phyloP scores from a whole-genome alignment of 2,329 filamentous ascomycete species.

The Fusarium equiseti region DNA sequence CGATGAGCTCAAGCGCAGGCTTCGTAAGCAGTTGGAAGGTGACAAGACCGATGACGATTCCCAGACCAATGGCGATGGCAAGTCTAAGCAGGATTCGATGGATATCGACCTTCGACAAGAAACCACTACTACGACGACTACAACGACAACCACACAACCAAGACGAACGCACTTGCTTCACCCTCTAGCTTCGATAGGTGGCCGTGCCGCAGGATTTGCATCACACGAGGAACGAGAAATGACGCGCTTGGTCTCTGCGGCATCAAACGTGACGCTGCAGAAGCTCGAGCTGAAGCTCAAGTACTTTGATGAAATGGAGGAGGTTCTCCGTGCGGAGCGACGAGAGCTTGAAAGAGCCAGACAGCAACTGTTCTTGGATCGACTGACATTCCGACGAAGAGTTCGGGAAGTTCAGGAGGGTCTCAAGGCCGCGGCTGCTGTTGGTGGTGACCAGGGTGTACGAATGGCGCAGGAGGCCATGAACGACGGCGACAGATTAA shows the following conservation, averaged over 20 bases:
- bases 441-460: conserved; percentile 63
- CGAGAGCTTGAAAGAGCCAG: conserved; percentile 91
- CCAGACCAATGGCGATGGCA: conserved; percentile 70
- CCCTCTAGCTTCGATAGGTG: conserved; percentile 86
- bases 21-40: conserved; percentile 81
- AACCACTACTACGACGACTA: conserved; percentile 65
- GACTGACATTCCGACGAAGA: conserved; percentile 88
- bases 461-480: conserved; percentile 61
- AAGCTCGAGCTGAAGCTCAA: conserved; percentile 96
- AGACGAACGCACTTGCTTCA: conserved; percentile 70
- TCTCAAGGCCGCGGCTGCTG: conserved; percentile 67
- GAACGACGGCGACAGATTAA: conserved; percentile 64
- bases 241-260: conserved; percentile 90
- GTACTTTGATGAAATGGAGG: conserved; percentile 97
- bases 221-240: conserved; percentile 98
- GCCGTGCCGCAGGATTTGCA: conserved; percentile 86
- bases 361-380: conserved; percentile 93
- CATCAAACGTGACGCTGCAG: conserved; percentile 92
- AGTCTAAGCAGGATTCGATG: conserved; percentile 71
- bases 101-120: conserved; percentile 70
- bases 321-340: conserved; percentile 89
- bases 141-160: conserved; percentile 62
- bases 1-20: conserved; percentile 82
- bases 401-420: conserved; percentile 85
- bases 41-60: conserved; percentile 54